Base-by-base conservation (phyloP, 2,329 filamentous ascomycete species). In the Talaromyces sp. region DNA sequence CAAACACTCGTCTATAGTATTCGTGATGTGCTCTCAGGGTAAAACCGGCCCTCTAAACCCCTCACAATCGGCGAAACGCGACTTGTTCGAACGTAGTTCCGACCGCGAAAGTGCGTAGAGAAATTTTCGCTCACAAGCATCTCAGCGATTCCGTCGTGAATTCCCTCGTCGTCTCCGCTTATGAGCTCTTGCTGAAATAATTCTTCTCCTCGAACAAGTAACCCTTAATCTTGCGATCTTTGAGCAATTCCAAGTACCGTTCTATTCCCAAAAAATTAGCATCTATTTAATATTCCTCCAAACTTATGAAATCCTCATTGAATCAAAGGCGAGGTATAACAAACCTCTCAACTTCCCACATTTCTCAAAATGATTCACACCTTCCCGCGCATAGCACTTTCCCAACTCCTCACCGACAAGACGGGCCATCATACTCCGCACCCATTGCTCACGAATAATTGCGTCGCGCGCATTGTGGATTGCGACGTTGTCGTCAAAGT, bases 281-380 rank as follows among this genome's bases (percentile, higher is more conserved):
- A 17, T 17, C 19, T 6, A 6, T 31, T 31, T 31, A 31, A 31
- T 31, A 31, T 31, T 2, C 3, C 27, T 17, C 2, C 10, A 37
- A 2, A 37, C 15, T 3, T 5, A 15, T 7, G 7, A 3, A 41
- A 45, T 25, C 39, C 8, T 37, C 50, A 41, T 31, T 39, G 13
- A 17, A 33, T 19, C 13, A 19, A 33, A 31, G 15, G 19, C 13
- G 1, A 7, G 19, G 3, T 37, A 22, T 65, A 58, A 78, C 84
- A 74, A 76, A 89, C 87, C 87, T 84, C 87, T 83, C 78, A 89
- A 78, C 73, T 83, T 81, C 70, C 86, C 87, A 74, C 87, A 89
- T 78, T 89, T 89, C 82, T 89, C 86, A 71, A 89, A 75, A 76
- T 89, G 87, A 73, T 89, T 89, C 62, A 88, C 86, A 9, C 87